A percentile compares a stretch with the other conserved stretches of the same genome.
phyloP scores from a whole-genome alignment of 257 asterid genomes.

The Solanum bulbocastanum region DNA sequence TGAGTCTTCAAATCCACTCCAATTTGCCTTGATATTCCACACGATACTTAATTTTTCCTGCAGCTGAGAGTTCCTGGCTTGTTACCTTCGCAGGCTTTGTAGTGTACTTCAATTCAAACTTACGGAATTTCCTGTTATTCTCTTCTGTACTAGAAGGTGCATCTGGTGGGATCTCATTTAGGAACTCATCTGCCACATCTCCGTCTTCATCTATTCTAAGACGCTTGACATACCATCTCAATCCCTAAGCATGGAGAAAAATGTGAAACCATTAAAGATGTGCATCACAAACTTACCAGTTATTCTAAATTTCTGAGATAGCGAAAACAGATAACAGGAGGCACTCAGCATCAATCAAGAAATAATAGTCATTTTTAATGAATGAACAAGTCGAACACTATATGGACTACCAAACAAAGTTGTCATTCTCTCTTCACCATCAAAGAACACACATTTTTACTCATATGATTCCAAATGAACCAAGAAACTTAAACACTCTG shows the following conservation, averaged over 20 bases:
- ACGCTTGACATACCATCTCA: constrained; percentile 74
- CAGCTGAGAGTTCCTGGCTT: constrained; percentile 41
- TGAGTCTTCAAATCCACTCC: constrained; percentile 49
- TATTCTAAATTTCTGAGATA: background rate
- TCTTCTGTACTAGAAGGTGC: constrained; percentile 13
- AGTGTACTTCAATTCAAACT: constrained; percentile 49
- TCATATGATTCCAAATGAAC: background rate
- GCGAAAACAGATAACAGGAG: background rate
- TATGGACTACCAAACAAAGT: background rate
- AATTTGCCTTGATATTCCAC: constrained; percentile 65
- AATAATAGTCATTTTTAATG: background rate
- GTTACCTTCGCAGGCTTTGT: constrained; percentile 56
- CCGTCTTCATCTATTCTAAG: constrained; percentile 94
- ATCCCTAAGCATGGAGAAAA: constrained; percentile 44
- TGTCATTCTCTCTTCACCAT: background rate
- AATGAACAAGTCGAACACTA: background rate
- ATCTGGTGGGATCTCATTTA: constrained; percentile 44
- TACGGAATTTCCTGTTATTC: constrained; percentile 30
- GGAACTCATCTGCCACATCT: constrained; percentile 92
- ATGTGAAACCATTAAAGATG: background rate
- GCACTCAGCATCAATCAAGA: background rate
- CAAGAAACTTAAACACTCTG: background rate
- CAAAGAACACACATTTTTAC: background rate
- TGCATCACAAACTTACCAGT: background rate
- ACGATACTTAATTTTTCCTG: constrained; percentile 60